phyloP scores from a whole-genome alignment of 1,139 yeast genomes.

The Candida sp. region DNA sequence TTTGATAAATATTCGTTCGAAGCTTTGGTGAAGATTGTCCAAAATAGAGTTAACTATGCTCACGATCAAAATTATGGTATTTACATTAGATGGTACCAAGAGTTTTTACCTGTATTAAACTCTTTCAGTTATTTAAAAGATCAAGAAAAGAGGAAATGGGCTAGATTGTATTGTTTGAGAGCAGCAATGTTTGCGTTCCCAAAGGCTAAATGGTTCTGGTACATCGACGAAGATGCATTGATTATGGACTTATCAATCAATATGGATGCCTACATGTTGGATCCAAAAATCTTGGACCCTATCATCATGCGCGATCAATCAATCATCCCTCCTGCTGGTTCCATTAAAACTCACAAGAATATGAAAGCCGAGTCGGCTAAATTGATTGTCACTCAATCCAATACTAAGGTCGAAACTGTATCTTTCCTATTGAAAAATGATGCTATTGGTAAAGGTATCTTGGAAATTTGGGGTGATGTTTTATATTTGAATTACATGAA shows the following conservation, averaged over 20 bases:
- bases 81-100: slow-evolving; percentile 80
- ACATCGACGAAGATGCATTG: slow-evolving; percentile 69
- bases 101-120: slow-evolving; percentile 60
- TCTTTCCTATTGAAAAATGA: slow-evolving; percentile 70
- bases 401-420: slow-evolving; percentile 55
- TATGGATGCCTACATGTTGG: slow-evolving; percentile 53
- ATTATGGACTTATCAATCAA: slow-evolving; percentile 65
- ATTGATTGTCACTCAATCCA: slow-evolving; percentile 66
- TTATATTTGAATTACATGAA: slow-evolving; percentile 62
- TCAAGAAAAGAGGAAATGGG: slow-evolving; percentile 50
- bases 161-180: slow-evolving; percentile 54
- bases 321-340: slow-evolving; percentile 63
- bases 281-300: slow-evolving; percentile 53
- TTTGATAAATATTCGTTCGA: slow-evolving; percentile 62
- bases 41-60: slow-evolving; percentile 82
- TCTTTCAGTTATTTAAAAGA: slow-evolving; percentile 35
- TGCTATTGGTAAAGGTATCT: slow-evolving; percentile 56
- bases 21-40: slow-evolving; percentile 63
- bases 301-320: slow-evolving; percentile 66
- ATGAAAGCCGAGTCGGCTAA: slow-evolving; percentile 51
- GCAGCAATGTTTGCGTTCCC: slow-evolving; percentile 92
- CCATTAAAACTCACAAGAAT: slow-evolving; percentile 66
- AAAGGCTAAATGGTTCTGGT: slow-evolving; percentile 80
- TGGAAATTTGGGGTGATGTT: slow-evolving; percentile 76
- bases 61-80: slow-evolving; percentile 71